phyloP scores from a whole-genome alignment of 192 early-diverging fungal genomes.

The Anaeromyces robustus region DNA sequence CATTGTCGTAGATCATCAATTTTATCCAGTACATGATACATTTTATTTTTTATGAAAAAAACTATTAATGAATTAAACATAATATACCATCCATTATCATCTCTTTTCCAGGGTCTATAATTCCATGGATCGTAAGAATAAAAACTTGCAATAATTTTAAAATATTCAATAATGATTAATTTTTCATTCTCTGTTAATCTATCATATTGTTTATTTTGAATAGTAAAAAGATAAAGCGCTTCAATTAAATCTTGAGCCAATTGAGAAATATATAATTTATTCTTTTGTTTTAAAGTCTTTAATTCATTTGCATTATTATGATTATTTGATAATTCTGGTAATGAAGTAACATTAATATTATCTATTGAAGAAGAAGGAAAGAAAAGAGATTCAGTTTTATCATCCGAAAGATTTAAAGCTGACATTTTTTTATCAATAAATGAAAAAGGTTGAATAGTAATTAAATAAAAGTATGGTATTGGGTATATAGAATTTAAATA shows the following conservation, averaged over 20 bases:
- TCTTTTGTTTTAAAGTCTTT: background rate
- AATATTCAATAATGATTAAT: background rate
- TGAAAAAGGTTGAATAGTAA: background rate
- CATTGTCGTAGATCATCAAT: background rate
- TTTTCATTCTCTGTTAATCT: background rate
- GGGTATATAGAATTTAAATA: background rate
- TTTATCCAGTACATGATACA: background rate
- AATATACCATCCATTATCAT: background rate
- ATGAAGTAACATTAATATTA: background rate
- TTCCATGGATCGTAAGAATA: background rate
- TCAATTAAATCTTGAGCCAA: background rate
- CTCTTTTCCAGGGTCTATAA: background rate
- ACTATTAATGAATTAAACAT: background rate
- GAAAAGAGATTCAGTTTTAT: background rate
- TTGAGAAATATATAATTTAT: background rate
- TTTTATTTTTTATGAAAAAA: background rate
- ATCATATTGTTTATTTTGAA: background rate
- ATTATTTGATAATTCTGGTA: background rate
- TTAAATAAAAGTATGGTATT: background rate
- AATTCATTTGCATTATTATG: background rate
- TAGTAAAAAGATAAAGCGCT: background rate
- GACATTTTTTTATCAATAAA: background rate
- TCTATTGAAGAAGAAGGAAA: background rate
- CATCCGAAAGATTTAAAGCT: background rate
- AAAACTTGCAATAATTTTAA: background rate